Conservation (phyloP, 148 eudicot species). For the Chenopodium berlandieri region DNA sequence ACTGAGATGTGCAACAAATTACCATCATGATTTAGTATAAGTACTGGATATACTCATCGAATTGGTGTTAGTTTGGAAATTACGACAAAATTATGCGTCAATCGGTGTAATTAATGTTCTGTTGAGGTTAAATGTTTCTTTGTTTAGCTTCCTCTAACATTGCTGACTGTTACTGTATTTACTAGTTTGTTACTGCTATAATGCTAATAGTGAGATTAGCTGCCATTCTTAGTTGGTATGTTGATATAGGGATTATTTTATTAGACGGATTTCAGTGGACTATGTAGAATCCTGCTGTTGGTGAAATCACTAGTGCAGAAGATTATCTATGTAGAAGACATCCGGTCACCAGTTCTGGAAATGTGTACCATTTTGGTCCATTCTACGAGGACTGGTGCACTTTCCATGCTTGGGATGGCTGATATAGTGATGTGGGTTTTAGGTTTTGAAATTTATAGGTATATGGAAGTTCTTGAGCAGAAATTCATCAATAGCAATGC, state of each 20-base stretch:
- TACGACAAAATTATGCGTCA: not conserved
- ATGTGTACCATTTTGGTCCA: not conserved
- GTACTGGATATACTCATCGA: too few species aligned
- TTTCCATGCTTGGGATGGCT: not conserved
- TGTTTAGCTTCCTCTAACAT: not conserved
- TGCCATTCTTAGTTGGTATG: not conserved
- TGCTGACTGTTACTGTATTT: not conserved
- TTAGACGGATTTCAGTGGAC: not conserved
- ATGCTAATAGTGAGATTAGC: not conserved
- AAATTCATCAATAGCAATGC: not conserved
- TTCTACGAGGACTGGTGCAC: not conserved
- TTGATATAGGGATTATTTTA: not conserved
- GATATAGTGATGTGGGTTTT: not conserved
- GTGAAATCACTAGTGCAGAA: not conserved
- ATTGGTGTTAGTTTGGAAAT: not conserved
- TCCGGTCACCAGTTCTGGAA: not conserved
- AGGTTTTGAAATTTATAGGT: not conserved
- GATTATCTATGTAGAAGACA: not conserved
- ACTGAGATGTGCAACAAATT: too few species aligned
- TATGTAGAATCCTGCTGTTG: not conserved
- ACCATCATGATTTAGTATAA: too few species aligned
- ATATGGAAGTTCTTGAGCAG: not conserved
- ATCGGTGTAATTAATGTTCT: too few species aligned
- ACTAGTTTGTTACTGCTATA: not conserved
- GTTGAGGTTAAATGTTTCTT: not conserved